These are phyloP conservation scores for Solanum chmielewskii DNA, from an alignment of 257 asterid species.

Conservation along the genomic window DNA sequence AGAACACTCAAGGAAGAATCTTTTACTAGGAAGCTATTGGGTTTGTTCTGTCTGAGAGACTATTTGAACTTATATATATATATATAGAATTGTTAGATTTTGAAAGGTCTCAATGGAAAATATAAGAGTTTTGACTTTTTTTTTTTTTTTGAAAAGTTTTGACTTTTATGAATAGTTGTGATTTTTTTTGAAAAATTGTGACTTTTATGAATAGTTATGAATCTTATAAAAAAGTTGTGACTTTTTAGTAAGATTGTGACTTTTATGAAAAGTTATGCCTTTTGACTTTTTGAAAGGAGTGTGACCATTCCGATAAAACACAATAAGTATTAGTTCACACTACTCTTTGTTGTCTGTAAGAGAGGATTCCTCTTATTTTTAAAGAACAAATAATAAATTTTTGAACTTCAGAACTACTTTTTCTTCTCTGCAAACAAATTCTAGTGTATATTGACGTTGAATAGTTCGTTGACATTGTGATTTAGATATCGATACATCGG, in stretches of 20 bases:
- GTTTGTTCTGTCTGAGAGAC: neutral
- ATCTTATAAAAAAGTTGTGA: too few species aligned
- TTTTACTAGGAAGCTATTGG: neutral
- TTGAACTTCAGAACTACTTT: neutral
- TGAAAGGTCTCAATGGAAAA: too few species aligned
- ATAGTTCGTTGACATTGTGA: neutral
- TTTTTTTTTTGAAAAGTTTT: accelerated
- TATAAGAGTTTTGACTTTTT: too few species aligned
- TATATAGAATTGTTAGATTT: neutral
- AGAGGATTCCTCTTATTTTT: neutral
- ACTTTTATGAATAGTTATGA: too few species aligned
- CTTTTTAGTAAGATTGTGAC: neutral
- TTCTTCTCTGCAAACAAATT: neutral
- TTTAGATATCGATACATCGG: neutral
- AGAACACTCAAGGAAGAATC: neutral
- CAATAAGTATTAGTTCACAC: neutral
- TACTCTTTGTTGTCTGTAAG: too few species aligned
- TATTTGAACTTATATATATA: neutral
- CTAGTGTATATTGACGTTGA: neutral
- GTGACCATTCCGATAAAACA: neutral
- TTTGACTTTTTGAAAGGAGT: neutral
- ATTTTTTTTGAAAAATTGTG: accelerated
- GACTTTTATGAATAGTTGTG: too few species aligned
- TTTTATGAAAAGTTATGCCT: neutral
- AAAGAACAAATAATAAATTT: too few species aligned